phyloP scores from a whole-genome alignment of 2,329 filamentous ascomycete species.

The Diaporthe caulivora region DNA sequence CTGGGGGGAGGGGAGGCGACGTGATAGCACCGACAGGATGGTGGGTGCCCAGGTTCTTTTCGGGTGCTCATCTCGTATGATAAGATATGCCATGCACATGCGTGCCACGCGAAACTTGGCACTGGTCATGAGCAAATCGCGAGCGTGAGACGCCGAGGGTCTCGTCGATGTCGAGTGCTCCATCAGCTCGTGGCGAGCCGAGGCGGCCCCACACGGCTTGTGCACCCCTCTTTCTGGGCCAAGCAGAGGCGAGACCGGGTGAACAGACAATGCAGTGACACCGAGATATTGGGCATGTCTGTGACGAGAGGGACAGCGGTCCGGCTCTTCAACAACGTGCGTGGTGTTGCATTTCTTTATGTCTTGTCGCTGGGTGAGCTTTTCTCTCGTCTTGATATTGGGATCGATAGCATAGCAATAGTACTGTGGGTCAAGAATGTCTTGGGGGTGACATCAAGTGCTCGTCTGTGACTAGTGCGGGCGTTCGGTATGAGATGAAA shows the following conservation, averaged over 20 bases:
- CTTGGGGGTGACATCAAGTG: background rate
- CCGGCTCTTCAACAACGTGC: background rate
- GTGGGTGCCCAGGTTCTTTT: background rate
- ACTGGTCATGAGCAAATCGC: background rate
- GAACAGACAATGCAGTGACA: background rate
- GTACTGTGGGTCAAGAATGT: slow-evolving; percentile 7
- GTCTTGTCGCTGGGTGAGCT: background rate
- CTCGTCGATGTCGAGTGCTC: background rate
- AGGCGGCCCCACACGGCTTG: slow-evolving; percentile 17
- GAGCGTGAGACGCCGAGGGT: background rate
- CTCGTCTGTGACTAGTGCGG: background rate
- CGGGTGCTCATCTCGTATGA: background rate
- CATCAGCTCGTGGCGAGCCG: slow-evolving; percentile 17
- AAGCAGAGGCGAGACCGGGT: background rate
- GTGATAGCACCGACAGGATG: slow-evolving; percentile 24
- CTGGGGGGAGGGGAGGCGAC: no score
- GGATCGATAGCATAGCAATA: slow-evolving; percentile 13
- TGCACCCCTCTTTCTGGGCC: no score
- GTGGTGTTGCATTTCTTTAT: background rate
- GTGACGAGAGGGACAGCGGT: background rate
- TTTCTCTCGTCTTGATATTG: background rate
- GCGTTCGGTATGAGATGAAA: slow-evolving; percentile 6
- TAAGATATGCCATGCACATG: background rate
- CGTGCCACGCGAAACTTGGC: slow-evolving; percentile 12
- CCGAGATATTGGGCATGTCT: slow-evolving; percentile 1